Conservation (phyloP, 2,329 filamentous ascomycete genomes). For the Zymoseptoria brevis region DNA sequence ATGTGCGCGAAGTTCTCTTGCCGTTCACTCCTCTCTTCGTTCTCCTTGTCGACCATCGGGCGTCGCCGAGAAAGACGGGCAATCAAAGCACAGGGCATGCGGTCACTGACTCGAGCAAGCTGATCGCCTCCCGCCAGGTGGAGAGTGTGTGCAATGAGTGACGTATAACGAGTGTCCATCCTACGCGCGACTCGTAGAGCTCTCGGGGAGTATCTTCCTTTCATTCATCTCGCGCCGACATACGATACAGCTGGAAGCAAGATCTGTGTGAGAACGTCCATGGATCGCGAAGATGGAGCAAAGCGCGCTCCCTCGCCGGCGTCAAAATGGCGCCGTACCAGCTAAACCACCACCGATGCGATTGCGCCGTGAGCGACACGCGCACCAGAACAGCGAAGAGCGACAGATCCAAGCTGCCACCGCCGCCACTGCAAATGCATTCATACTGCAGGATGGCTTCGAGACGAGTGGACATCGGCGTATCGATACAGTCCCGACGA, state of each 20-base stretch:
- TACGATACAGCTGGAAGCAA: background rate
- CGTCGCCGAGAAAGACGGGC: background rate
- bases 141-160: background rate
- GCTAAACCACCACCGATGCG: constrained; percentile 11
- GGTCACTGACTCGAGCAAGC: constrained; percentile 1
- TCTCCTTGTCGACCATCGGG: background rate
- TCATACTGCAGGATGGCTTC: constrained; percentile 7
- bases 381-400: constrained; percentile 6
- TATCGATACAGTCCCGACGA: constrained; percentile 12
- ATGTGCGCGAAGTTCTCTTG: background rate
- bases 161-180: background rate
- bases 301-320: constrained; percentile 17
- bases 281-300: constrained; percentile 23
- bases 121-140: background rate
- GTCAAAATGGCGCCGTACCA: constrained; percentile 17
- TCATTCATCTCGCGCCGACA: background rate
- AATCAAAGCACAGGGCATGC: background rate
- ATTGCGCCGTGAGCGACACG: constrained; percentile 6
- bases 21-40: background rate
- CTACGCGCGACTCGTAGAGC: background rate
- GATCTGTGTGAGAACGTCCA: constrained; percentile 2
- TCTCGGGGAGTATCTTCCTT: background rate
- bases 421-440: constrained; percentile 12
- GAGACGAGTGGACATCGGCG: constrained; percentile 13
- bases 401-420: constrained; percentile 7